Conservation (phyloP, 129 eudicot species). For the Solidago caesia region DNA sequence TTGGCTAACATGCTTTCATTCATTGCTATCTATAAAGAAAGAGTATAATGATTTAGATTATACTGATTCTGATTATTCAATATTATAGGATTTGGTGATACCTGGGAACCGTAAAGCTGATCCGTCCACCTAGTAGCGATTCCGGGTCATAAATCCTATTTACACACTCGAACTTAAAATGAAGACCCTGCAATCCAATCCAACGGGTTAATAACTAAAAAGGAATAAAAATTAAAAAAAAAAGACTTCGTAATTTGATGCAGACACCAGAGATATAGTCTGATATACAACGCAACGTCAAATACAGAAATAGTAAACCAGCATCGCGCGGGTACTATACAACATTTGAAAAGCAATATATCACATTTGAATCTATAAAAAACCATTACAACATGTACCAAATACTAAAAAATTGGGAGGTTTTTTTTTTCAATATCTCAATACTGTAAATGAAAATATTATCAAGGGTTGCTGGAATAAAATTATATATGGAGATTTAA, state of each 20-base stretch:
- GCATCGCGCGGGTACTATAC: too few relatives aligned
- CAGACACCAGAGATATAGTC: too few relatives aligned
- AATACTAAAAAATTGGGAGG: too few relatives aligned
- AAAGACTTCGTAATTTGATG: slow-evolving; percentile 16
- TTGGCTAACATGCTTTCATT: slow-evolving; percentile 85
- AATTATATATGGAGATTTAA: too few relatives aligned
- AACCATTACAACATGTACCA: too few relatives aligned
- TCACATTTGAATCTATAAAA: too few relatives aligned
- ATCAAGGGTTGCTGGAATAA: too few relatives aligned
- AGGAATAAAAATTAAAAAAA: background rate
- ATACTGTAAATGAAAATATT: too few relatives aligned
- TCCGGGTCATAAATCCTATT: slow-evolving; percentile 77
- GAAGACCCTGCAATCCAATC: slow-evolving; percentile 77
- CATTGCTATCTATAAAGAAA: slow-evolving; percentile 69
- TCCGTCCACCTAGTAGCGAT: slow-evolving; percentile 87
- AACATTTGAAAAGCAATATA: too few relatives aligned
- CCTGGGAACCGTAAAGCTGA: slow-evolving; percentile 95
- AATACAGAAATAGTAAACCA: too few relatives aligned
- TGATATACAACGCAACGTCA: too few relatives aligned
- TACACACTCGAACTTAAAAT: slow-evolving; percentile 85
- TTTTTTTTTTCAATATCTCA: too few relatives aligned
- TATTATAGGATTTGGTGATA: slow-evolving; percentile 30
- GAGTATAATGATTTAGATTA: background rate
- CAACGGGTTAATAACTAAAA: slow-evolving; percentile 11
- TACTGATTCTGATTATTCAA: background rate